Evolutionary conservation across 2,329 filamentous ascomycete species (phyloP), one percentile per base, ranked within the genome.

Genomic region (Sclerotiophoma versabilis): DNA sequence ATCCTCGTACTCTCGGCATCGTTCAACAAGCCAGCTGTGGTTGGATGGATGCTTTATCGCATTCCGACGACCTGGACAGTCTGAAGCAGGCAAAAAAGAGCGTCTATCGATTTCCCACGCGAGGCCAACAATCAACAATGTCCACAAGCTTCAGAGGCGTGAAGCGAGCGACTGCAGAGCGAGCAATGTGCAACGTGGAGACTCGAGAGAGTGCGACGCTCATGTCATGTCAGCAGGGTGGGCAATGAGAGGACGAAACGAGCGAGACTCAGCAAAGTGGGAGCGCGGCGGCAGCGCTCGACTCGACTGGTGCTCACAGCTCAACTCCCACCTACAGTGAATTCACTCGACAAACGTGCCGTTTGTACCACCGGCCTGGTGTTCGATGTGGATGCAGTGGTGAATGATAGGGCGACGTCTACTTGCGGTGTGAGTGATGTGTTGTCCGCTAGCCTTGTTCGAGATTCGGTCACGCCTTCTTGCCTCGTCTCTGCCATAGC

Each of bases 341-440:
- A 57, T 61, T 59, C 62, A 57, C 62, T 65, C 60, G 59, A 68
- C 65, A 70, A 71, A 72, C 69, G 65, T 73, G 71, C 70, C 67
- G 64, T 62, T 49, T 56, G 71, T 73, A 64, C 66, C 62, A 73
- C 71, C 39, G 60, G 57, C 66, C 58, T 68, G 64, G 68, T 53
- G 62, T 69, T 72, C 62, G 65, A 66, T 70, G 70, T 70, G 71
- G 65, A 61, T 60, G 63, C 68, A 59, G 62, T 42, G 41, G 12
- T 33, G 33, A 44, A 22, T 72, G 70, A 74, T 75, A 72, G 72
- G 71, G 43, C 59, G 20, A 37, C 43, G 23, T 44, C 48, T 63
- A 55, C 58, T 71, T 72, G 71, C 72, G 72, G 72, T 75, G 70
- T 71, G 67, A 62, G 54, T 65, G 69, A 72, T 74, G 72, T 70